A percentile compares a stretch with the other conserved stretches of the same genome.
Evolutionary conservation across 2,329 filamentous ascomycete species (phyloP).

Genomic region (Claviceps sp.): DNA sequence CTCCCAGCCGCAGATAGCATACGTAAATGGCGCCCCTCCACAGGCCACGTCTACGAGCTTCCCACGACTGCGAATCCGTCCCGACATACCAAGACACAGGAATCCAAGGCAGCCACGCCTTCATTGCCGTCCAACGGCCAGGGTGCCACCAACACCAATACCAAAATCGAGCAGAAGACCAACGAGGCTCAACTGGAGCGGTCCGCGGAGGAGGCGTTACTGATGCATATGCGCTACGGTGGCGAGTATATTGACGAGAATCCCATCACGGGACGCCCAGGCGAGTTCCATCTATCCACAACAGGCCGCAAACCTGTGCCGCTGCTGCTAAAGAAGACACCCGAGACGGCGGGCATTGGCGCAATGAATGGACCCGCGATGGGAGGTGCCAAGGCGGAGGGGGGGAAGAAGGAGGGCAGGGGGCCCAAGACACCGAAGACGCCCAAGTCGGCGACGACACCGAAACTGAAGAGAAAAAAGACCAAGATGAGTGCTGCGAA

Average conservation of each 20-base stretch:
- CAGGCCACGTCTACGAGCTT: conserved; percentile 37
- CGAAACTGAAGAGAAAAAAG: conserved; percentile 34
- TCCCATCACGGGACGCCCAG: conserved; percentile 51
- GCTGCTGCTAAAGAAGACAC: conserved; percentile 18
- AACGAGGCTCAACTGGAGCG: conserved; percentile 29
- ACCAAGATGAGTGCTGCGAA: conserved; percentile 27
- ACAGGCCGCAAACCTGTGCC: conserved; percentile 38
- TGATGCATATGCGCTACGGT: conserved; percentile 43
- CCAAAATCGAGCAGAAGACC: conserved; percentile 19
- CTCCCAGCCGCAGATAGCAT: conserved; percentile 37
- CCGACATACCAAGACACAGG: conserved; percentile 17
- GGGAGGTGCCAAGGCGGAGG: conserved; percentile 26
- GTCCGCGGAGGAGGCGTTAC: conserved; percentile 43
- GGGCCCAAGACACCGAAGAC: conserved; percentile 31
- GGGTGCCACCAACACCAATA: conserved; percentile 21
- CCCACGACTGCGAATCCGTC: conserved; percentile 15
- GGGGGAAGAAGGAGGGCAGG: conserved; percentile 33
- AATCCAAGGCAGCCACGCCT: conserved; percentile 34
- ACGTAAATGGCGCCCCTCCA: conserved; percentile 40
- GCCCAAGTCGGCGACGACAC: conserved; percentile 25
- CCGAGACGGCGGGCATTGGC: conserved; percentile 18
- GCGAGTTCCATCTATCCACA: conserved; percentile 50
- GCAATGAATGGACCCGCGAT: conserved; percentile 22
- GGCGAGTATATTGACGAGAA: conserved; percentile 56
- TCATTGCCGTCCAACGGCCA: conserved; percentile 8